Evolutionary conservation across 768 basidiomycete genomes (phyloP), one percentile per base, ranked within the genome.

Genomic region (Cubamyces lactineus): DNA sequence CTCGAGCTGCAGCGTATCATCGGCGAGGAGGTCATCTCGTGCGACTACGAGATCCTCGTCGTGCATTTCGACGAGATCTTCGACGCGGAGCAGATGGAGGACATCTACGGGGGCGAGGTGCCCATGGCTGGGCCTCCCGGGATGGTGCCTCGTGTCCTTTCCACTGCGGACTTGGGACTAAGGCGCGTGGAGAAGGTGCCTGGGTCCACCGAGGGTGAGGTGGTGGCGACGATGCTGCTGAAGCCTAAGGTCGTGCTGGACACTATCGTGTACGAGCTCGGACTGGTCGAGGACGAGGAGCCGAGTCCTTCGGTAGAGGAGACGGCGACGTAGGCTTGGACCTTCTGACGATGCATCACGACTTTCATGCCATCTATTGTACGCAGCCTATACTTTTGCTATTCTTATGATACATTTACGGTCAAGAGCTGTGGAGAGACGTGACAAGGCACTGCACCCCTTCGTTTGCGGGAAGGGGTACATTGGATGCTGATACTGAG

Each of bases 211-310:
- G 73, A 59, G 11, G 76, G 73, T 39, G 68, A 64, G 51, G 17
- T 58, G n/a, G 55, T 19, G 48, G 34, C 43, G 8, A 77, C 69
- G 65, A 64, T 74, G 30, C n/a, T 78, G 42, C 67, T 77, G 15
- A 77, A 74, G 56, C 75, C 76, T 26, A 77, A 77, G 67, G 74
- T 78, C 13, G 77, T 75, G 4, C 69, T 78, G 26, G 76, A 77
- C 45, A 67, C 66, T 17, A 49, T 67, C 24, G 59, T 67, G 48
- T 64, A 67, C 38, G 66, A 67, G 47, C 61, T 67, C 8, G 66
- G 66, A 41, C 51, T 66, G 34, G 54, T 63, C n/a, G 66, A 66
- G 45, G 66, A 66, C 8, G 66, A 66, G 28, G 66, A 66, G 13
- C 30, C 48, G 34, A 53, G 46, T 17, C 47, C 58, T 4, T 24